These are phyloP conservation scores for Rhizopus delemar DNA, from an alignment of 371 early-diverging fungal genomes.

Conservation along the genomic window DNA sequence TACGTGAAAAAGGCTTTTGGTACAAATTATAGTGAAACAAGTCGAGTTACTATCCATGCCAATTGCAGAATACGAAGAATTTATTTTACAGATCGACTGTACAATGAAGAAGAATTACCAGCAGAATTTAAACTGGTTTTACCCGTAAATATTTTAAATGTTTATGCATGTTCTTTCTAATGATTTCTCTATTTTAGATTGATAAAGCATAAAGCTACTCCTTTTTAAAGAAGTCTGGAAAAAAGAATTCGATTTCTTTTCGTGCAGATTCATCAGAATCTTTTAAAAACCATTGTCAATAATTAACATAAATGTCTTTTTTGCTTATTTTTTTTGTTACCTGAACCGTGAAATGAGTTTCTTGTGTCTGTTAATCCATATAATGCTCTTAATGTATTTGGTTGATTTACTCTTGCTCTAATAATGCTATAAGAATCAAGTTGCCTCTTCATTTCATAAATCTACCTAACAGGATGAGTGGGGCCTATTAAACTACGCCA, in stretches of 20 bases:
- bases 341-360: conserved; percentile 55
- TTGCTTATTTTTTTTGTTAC: not conserved
- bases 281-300: conserved; percentile 16
- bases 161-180: not conserved
- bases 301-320: not conserved
- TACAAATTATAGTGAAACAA: conserved; percentile 85
- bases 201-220: conserved; percentile 20
- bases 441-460: not conserved
- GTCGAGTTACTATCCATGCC: conserved; percentile 89
- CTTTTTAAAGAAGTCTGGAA: conserved; percentile 63
- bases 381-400: conserved; percentile 65
- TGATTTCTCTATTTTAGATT: conserved; percentile 7
- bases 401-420: conserved; percentile 59
- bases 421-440: not conserved
- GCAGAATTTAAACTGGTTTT: conserved; percentile 89
- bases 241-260: conserved; percentile 61
- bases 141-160: conserved; percentile 50
- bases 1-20: conserved; percentile 87
- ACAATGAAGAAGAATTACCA: conserved; percentile 91
- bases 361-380: conserved; percentile 82
- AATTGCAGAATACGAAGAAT: conserved; percentile 86
- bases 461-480: conserved; percentile 57
- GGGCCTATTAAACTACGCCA: conserved; percentile 70
- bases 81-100: conserved; percentile 88
- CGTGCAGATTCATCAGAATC: conserved; percentile 63